Conservation (phyloP, 108 stramenopile species). For the Nitzschia sp. region DNA sequence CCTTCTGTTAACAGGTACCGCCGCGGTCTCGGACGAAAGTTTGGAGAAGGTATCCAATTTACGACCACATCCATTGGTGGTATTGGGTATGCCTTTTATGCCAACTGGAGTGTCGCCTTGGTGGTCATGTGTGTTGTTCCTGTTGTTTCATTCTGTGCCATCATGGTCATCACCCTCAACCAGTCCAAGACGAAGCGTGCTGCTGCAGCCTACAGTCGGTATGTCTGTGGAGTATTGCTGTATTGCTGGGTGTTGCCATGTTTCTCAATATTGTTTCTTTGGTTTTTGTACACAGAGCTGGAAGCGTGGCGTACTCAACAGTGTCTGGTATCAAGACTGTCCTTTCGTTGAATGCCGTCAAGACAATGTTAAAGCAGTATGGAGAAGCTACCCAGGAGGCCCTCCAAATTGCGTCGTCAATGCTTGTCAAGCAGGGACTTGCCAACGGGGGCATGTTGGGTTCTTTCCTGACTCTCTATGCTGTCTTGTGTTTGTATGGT, state of each 20-base stretch:
- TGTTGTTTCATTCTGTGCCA: conserved; percentile 8
- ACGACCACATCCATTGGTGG: conserved; percentile 43
- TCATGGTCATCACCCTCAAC: conserved; percentile 4
- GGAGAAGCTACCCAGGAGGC: conserved; percentile 57
- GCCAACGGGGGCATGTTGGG: conserved; percentile 69
- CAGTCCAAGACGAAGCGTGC: conserved; percentile 2
- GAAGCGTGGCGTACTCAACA: conserved; percentile 49
- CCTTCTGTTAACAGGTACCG: conserved; percentile 31
- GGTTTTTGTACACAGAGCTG: conserved; percentile 24
- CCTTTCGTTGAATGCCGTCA: conserved; percentile 50
- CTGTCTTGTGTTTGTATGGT: conserved; percentile 64
- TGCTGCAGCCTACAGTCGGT: not conserved
- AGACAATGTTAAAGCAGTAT: conserved; percentile 49
- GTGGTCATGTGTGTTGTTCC: conserved; percentile 28
- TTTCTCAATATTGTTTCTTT: too few species aligned
- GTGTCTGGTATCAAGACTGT: conserved; percentile 59
- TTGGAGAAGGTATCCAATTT: conserved; percentile 26
- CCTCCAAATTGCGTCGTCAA: conserved; percentile 38
- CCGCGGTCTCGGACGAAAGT: conserved; percentile 30
- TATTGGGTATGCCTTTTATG: conserved; percentile 43
- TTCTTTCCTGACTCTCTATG: conserved; percentile 57
- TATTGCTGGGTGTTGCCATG: too few species aligned
- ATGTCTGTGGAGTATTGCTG: not conserved
- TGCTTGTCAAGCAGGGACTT: conserved; percentile 49
- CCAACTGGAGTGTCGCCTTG: conserved; percentile 37